phyloP scores from a whole-genome alignment of 1,284 basidiomycete genomes.

The Agroathelia rolfsii region DNA sequence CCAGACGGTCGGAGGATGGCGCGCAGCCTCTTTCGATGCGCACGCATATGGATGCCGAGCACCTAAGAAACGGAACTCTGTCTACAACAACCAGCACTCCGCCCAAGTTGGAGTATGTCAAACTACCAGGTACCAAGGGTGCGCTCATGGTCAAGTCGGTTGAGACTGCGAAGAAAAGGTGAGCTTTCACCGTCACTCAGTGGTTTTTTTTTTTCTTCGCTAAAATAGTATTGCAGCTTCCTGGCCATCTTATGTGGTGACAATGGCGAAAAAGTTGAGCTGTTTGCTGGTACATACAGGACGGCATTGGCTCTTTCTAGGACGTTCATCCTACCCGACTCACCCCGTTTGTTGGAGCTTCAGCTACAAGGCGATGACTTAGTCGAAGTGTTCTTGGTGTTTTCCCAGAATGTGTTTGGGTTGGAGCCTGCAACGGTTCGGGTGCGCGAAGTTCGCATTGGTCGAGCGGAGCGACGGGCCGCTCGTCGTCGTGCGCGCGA shows the following conservation, averaged over 20 bases:
- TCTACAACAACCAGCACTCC: constrained; percentile 41
- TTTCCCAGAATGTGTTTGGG: constrained; percentile 82
- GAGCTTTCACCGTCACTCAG: constrained; percentile 11
- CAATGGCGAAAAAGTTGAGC: constrained; percentile 82
- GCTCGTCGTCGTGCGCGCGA: constrained; percentile 67
- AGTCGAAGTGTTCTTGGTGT: constrained; percentile 80
- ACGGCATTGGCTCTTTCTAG: constrained; percentile 72
- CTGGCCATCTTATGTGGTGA: constrained; percentile 86
- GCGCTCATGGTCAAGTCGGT: constrained; percentile 74
- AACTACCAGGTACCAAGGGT: constrained; percentile 82
- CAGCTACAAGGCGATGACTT: constrained; percentile 87
- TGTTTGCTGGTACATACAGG: constrained; percentile 79
- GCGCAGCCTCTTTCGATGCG: constrained; percentile 21
- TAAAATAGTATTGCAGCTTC: constrained; percentile 40
- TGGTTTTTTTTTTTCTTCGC: constrained; percentile 2
- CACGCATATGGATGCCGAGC: constrained; percentile 25
- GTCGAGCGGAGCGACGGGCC: constrained; percentile 73
- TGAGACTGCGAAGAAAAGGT: constrained; percentile 82
- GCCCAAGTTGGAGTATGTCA: constrained; percentile 81
- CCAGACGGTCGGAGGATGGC: constrained; percentile 49
- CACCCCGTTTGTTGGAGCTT: constrained; percentile 73
- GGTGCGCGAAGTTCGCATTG: constrained; percentile 83
- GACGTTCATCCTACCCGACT: constrained; percentile 83
- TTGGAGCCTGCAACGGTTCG: constrained; percentile 82
- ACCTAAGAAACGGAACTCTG: constrained; percentile 20